A percentile compares a stretch with the other conserved stretches of the same genome.
Conservation (phyloP, 1,284 basidiomycete species). For the Takashimella koratensis region DNA sequence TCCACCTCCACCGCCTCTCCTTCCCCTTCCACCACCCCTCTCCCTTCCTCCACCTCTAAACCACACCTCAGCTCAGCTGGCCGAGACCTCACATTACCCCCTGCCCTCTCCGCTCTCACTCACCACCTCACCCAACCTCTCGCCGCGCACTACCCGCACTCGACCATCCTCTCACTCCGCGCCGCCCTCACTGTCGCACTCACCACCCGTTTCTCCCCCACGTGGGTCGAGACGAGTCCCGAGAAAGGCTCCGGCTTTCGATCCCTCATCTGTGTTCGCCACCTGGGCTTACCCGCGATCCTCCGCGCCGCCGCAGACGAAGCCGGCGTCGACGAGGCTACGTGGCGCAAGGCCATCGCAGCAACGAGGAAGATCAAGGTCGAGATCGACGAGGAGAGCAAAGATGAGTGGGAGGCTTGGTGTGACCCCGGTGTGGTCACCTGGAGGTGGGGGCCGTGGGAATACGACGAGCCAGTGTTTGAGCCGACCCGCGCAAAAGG, state of each 20-base stretch:
- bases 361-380: slow-evolving; percentile 7
- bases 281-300: slow-evolving; percentile 31
- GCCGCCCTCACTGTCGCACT: slow-evolving; percentile 22
- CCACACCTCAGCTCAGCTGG: no score
- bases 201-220: slow-evolving; percentile 21
- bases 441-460: slow-evolving; percentile 47
- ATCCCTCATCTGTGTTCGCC: slow-evolving; percentile 38
- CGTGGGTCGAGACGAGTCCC: slow-evolving; percentile 41
- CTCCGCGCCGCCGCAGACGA: slow-evolving; percentile 28
- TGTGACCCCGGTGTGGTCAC: slow-evolving; percentile 48
- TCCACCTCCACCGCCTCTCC: neutral
- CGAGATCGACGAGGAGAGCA: slow-evolving; percentile 14
- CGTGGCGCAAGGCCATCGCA: slow-evolving; percentile 36
- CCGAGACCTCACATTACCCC: slow-evolving; percentile 32
- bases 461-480: slow-evolving; percentile 45
- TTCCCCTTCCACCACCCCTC: slow-evolving; percentile 4
- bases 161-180: slow-evolving; percentile 29
- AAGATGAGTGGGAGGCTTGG: slow-evolving; percentile 47
- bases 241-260: slow-evolving; percentile 37
- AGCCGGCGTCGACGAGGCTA: slow-evolving; percentile 25
- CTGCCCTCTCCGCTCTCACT: slow-evolving; percentile 38
- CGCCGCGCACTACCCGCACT: slow-evolving; percentile 29
- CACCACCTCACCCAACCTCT: slow-evolving; percentile 40
- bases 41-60: slow-evolving; percentile 12
- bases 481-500: no score